A percentile compares a stretch with the other conserved stretches of the same genome.
Conservation (phyloP, 257 asterid species). For the Przewalskia tangutica region DNA sequence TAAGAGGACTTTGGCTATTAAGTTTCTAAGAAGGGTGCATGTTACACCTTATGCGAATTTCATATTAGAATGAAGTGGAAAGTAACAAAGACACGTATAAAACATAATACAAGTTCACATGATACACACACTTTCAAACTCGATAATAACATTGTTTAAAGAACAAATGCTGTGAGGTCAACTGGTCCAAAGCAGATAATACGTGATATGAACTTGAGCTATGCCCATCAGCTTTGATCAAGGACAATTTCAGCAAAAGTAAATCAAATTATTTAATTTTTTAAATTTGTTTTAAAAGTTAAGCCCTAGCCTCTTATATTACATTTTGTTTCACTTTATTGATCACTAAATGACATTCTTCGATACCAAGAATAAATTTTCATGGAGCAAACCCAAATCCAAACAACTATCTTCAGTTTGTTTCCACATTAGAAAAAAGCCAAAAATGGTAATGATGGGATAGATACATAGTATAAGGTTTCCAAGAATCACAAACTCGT, state of each 20-base stretch:
- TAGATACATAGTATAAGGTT: slow-evolving; percentile 10
- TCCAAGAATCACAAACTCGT: background rate
- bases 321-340: background rate
- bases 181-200: background rate
- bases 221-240: background rate
- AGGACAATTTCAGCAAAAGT: no score
- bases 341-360: background rate
- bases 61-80: no score
- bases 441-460: slow-evolving; percentile 16
- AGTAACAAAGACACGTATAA: no score
- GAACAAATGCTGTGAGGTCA: background rate
- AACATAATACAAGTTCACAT: background rate
- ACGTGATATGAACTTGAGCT: background rate
- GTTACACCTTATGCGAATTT: background rate
- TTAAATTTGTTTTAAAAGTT: background rate
- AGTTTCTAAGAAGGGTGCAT: background rate
- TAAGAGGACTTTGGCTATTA: background rate
- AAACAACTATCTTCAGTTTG: background rate
- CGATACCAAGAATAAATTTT: background rate
- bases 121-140: background rate
- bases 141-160: background rate
- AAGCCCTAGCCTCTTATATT: background rate
- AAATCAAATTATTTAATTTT: no score
- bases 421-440: background rate
- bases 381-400: background rate